phyloP scores from a whole-genome alignment of 768 basidiomycete genomes.

The Termitomyces sp. region DNA sequence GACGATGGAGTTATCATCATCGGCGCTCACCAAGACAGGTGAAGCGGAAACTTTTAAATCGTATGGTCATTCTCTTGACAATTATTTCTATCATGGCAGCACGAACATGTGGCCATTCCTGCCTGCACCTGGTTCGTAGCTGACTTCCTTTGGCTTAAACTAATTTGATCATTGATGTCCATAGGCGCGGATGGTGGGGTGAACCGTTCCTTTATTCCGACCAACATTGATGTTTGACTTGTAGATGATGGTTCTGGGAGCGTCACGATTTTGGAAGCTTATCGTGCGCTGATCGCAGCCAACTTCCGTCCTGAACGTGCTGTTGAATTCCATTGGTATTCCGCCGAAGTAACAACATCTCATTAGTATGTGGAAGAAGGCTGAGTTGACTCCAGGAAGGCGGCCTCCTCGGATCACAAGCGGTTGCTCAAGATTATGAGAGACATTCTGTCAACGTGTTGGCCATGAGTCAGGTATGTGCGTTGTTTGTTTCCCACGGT shows the following conservation, averaged over 20 bases:
- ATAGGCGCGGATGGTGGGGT: conserved; percentile 46
- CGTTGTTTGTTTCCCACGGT: conserved; percentile 6
- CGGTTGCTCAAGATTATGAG: conserved; percentile 76
- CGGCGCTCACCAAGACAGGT: conserved; percentile 84
- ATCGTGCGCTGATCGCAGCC: conserved; percentile 62
- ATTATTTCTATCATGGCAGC: conserved; percentile 26
- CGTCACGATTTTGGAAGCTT: conserved; percentile 77
- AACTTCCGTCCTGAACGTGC: conserved; percentile 62
- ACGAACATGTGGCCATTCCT: conserved; percentile 77
- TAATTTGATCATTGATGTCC: conserved; percentile 14
- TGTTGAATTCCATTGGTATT: conserved; percentile 84
- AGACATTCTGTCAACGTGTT: conserved; percentile 56
- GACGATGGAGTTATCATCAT: conserved; percentile 66
- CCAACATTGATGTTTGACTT: conserved; percentile 20
- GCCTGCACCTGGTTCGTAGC: conserved; percentile 60
- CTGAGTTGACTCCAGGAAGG: conserved; percentile 53
- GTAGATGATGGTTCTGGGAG: conserved; percentile 73
- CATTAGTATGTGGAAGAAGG: conserved; percentile 7
- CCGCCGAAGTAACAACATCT: conserved; percentile 53
- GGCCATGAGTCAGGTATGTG: conserved; percentile 75
- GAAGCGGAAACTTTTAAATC: conserved; percentile 11
- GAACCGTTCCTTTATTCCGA: conserved; percentile 10
- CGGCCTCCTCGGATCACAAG: conserved; percentile 86
- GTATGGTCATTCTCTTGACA: conserved; percentile 3
- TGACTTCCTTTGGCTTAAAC: conserved; percentile 18